Evolutionary conservation across 805 yeast genomes (phyloP), one percentile per base, ranked within the genome.

Genomic region (Martiniozyma abietophila): DNA sequence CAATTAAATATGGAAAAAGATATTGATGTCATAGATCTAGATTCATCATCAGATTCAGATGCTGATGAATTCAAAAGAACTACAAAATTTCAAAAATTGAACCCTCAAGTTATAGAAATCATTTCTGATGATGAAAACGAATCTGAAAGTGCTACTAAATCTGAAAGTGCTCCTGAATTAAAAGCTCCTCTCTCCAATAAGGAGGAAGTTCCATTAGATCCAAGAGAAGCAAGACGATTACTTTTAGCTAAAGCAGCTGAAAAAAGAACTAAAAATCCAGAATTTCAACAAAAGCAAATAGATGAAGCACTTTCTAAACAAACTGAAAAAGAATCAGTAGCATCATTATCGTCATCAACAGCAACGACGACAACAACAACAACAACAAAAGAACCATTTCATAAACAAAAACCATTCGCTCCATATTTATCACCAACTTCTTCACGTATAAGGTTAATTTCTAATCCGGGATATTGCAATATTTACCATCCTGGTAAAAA

Each of bases 401-500:
- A 2, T 6, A 16, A 14, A 6, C 15, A 14, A 5, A 15, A 10
- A 16, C 6, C 14, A 21, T 10, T 12, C 15, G 18, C 21, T 19
- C 2, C 21, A 26, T 25, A 31, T 18, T 6, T 6, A 27, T 10
- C 6, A 7, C 14, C 7, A 24, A 11, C 24, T 7, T 36, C 39
- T 19, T 55, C 61, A 6, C 54, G 53, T 6, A 47, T 56, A 12
- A 31, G 55, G 29, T 31, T 56, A 29, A 42, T 53, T 11, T 27
- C 49, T 5, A 50, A 48, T 26, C 40, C 45, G 2, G 39, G 39
- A 2, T 50, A 53, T 28, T 51, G 54, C 29, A 14, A 24, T 1
- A 28, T 38, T 20, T 51, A 38, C 26, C 15, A 25, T 15, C 14
- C 16, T 14, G 38, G 42, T n/a, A 39, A 41, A 4, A 14, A 34